Conservation (phyloP, 2,329 filamentous ascomycete genomes). For the Coniella vitis region DNA sequence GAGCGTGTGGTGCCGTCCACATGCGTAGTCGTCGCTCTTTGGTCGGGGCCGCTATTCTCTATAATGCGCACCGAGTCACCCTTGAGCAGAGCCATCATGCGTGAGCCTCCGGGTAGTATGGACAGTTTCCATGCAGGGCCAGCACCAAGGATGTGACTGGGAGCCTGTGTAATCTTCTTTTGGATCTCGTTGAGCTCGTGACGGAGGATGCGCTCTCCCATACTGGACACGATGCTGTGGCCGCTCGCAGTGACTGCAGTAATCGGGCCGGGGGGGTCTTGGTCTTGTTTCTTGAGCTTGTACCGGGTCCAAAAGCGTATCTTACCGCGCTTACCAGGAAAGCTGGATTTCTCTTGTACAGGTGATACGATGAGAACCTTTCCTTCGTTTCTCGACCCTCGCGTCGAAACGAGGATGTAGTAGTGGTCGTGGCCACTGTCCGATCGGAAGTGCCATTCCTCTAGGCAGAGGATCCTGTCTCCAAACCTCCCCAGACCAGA, state of each 20-base stretch:
- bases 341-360: conserved; percentile 23
- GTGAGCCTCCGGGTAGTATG: conserved; percentile 38
- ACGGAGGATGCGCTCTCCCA: conserved; percentile 29
- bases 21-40: conserved; percentile 25
- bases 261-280: conserved; percentile 33
- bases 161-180: conserved; percentile 43
- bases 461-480: conserved; percentile 53
- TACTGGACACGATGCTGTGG: conserved; percentile 5
- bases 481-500: conserved; percentile 48
- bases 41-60: conserved; percentile 21
- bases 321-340: conserved; percentile 22
- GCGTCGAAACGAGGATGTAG: conserved; percentile 56
- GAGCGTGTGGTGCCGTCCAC: conserved; percentile 38
- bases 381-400: conserved; percentile 30
- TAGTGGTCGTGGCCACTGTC: conserved; percentile 48
- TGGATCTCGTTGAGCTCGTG: conserved; percentile 37
- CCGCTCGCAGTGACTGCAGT: conserved; percentile 36
- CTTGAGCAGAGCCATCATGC: conserved; percentile 43
- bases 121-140: conserved; percentile 37
- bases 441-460: conserved; percentile 57
- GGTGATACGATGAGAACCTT: conserved; percentile 50
- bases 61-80: conserved; percentile 51
- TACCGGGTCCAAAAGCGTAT: conserved; percentile 50
- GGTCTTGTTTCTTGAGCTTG: conserved; percentile 34
- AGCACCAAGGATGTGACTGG: conserved; percentile 37